Conservation (phyloP, 257 asterid genomes). For the Linaria vulgaris region DNA sequence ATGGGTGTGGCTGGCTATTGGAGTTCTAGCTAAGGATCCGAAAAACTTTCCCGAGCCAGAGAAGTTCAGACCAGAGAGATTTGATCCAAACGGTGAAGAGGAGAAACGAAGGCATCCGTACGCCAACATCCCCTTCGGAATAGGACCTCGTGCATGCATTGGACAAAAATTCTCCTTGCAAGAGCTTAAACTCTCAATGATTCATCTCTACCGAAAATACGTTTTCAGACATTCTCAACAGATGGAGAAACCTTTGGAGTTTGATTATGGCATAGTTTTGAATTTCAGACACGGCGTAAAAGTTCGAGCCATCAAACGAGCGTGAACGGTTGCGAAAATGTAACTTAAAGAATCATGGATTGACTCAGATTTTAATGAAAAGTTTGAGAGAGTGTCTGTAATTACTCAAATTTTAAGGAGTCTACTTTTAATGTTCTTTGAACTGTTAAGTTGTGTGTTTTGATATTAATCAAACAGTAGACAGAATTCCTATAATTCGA, state of each 20-base stretch:
- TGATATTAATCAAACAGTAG: too few relatives aligned
- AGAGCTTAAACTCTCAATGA: constrained; percentile 70
- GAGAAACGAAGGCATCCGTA: constrained; percentile 85
- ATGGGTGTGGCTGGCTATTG: constrained; percentile 97
- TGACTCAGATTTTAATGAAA: too few relatives aligned
- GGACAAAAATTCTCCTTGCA: constrained; percentile 89
- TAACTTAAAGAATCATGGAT: background rate
- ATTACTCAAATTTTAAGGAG: background rate
- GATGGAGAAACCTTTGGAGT: constrained; percentile 78
- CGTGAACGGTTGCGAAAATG: constrained; percentile 21
- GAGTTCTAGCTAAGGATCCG: constrained; percentile 89
- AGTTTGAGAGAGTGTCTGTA: too few relatives aligned
- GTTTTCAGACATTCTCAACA: constrained; percentile 64
- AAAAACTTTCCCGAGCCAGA: constrained; percentile 82
- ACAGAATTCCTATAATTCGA: too few relatives aligned
- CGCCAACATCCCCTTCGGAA: constrained; percentile 90
- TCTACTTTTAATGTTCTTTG: too few relatives aligned
- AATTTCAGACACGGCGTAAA: constrained; percentile 83
- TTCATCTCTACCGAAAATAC: constrained; percentile 72
- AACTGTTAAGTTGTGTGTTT: too few relatives aligned
- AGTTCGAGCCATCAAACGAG: constrained; percentile 64
- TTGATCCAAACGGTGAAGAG: constrained; percentile 85
- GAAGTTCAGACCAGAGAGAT: constrained; percentile 89
- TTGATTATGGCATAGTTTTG: constrained; percentile 77
- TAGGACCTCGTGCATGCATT: constrained; percentile 92